Evolutionary conservation across 106 monocot genomes (phyloP), one percentile per base, ranked within the genome.

Genomic region (Platanthera zijinensis): DNA sequence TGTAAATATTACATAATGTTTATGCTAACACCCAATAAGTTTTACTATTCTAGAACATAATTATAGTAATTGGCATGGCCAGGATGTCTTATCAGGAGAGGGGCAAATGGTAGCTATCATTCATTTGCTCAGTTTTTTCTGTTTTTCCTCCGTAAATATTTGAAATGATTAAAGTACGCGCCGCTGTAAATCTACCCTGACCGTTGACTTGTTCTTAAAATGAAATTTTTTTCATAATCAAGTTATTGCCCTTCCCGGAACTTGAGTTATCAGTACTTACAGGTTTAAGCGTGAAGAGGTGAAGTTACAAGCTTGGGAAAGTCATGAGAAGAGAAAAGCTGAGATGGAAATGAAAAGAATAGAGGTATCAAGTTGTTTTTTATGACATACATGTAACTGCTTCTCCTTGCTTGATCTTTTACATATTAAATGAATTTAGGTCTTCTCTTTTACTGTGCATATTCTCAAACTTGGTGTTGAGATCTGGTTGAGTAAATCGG

Each of bases 221-320:
- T 1, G 32, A 9, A 11, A 13, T 0, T 66, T 30, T 53, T 10
- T 66, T 66, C 32, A 25, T 66, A 3, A 8, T 28, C 15, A 39
- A 30, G 25, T 17, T 67, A 12, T 67, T 67, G 25, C 53, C 53
- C 14, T 30, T 39, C 10, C 9, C 2, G 6, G 28, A 25, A 7
- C 45, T 69, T 15, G 19, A 72, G 50, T 15, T 72, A 19, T 8
- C 17, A 49, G 32, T 8, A 72, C 30, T 72, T 5, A 51, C 66
- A 97, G 96, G 68, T 97, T 87, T 50, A 97, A 88, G 83, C 86
- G 93, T 21, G 93, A 97, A 84, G 96, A 93, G 84, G 86, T 93
- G 84, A 91, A 91, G 77, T 93, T 93, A 86, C 96, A 97, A 80
- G 96, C 93, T 9, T 97, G 96, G 96, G 93, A 93, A 50, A 93